Evolutionary conservation across 129 eudicot genomes (phyloP).

Genomic region (Pulicaria dysenterica): DNA sequence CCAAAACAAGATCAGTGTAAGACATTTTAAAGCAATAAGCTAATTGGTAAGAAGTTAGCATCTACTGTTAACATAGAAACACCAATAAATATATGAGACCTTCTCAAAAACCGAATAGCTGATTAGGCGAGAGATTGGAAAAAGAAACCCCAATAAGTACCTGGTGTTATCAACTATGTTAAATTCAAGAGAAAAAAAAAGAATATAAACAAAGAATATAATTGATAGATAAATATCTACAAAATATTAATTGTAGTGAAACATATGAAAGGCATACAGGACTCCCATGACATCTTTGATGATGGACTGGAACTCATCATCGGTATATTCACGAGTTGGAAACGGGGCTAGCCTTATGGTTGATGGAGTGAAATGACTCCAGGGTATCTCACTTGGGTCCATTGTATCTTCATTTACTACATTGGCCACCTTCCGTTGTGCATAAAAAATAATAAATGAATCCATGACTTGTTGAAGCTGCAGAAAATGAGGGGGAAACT

Average conservation of each 20-base stretch:
- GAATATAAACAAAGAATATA: conserved; percentile 6
- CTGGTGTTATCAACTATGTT: conserved; percentile 44
- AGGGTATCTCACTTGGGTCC: conserved; percentile 47
- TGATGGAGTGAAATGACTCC: conserved; percentile 79
- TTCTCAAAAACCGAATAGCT: conserved; percentile 94
- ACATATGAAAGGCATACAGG: conserved; percentile 48
- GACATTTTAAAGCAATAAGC: conserved; percentile 23
- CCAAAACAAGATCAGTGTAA: conserved; percentile 26
- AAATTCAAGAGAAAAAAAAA: conserved; percentile 13
- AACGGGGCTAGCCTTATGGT: conserved; percentile 89
- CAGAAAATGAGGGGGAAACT: conserved; percentile 16
- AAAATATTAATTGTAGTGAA: too few relatives aligned
- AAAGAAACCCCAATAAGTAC: conserved; percentile 95
- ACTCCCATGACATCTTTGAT: conserved; percentile 98
- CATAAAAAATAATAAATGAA: conserved; percentile 81
- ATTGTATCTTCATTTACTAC: conserved; percentile 32
- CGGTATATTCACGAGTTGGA: conserved; percentile 99
- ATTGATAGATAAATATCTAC: conserved; percentile 21
- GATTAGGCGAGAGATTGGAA: conserved; percentile 93
- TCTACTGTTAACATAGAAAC: conserved; percentile 15
- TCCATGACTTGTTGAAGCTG: conserved; percentile 98
- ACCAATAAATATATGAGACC: conserved; percentile 49
- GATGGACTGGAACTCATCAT: conserved; percentile 97
- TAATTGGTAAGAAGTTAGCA: conserved; percentile 16
- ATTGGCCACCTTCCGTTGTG: conserved; percentile 56